These are phyloP conservation scores for Peniophora sp. DNA, from an alignment of 1,284 basidiomycete genomes.

Conservation along the genomic window DNA sequence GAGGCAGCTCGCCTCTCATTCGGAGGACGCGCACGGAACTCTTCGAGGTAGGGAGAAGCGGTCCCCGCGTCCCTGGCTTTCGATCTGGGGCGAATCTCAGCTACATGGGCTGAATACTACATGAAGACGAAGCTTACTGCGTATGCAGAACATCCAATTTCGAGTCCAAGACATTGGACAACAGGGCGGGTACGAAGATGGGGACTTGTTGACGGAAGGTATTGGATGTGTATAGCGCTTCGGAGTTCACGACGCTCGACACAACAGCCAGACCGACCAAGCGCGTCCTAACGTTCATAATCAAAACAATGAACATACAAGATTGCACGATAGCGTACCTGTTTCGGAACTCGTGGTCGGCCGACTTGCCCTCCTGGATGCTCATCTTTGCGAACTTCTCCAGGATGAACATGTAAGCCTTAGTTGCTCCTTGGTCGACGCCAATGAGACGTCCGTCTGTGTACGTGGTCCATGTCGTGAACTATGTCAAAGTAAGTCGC, in stretches of 20 bases:
- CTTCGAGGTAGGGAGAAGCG: conserved; percentile 68
- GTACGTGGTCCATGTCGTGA: conserved; percentile 90
- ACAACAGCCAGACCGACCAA: conserved; percentile 84
- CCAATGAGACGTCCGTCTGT: conserved; percentile 80
- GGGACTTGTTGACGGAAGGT: conserved; percentile 67
- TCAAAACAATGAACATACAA: neutral
- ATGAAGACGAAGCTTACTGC: conserved; percentile 42
- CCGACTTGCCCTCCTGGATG: conserved; percentile 31
- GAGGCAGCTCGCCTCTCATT: conserved; percentile 79
- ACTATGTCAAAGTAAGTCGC: conserved; percentile 35
- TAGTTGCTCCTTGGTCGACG: conserved; percentile 64
- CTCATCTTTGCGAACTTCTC: conserved; percentile 63
- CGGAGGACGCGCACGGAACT: conserved; percentile 71
- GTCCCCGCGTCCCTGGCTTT: conserved; percentile 57
- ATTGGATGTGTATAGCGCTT: conserved; percentile 76
- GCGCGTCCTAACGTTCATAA: conserved; percentile 42
- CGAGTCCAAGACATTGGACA: conserved; percentile 64
- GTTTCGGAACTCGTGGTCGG: conserved; percentile 62
- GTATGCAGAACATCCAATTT: conserved; percentile 55
- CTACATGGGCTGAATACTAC: neutral
- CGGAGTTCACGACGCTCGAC: conserved; percentile 76
- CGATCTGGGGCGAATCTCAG: conserved; percentile 31
- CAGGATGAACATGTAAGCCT: conserved; percentile 67
- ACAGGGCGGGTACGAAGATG: conserved; percentile 67
- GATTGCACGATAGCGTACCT: conserved; percentile 33